Evolutionary conservation across 345 rosid species (phyloP).

Genomic region (Combretum micranthum): DNA sequence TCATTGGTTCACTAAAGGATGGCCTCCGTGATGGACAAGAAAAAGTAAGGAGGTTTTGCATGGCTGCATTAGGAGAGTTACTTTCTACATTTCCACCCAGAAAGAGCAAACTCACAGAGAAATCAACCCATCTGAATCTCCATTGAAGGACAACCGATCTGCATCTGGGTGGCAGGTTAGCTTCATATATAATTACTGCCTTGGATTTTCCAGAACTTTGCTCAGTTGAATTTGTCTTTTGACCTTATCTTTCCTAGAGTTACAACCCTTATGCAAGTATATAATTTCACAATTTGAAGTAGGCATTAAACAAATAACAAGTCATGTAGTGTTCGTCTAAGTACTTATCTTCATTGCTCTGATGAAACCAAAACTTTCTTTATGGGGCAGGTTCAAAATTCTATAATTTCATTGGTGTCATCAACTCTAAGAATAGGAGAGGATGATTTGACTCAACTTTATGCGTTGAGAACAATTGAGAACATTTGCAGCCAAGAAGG

Average conservation of each 20-base stretch:
- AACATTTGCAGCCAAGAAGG: conserved; percentile 94
- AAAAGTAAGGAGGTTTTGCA: conserved; percentile 85
- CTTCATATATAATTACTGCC: conserved; percentile 3
- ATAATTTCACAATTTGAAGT: too few species aligned
- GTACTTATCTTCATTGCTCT: conserved; percentile 5
- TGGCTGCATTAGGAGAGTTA: conserved; percentile 98
- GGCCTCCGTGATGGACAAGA: conserved; percentile 93
- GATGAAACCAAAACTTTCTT: conserved; percentile 4
- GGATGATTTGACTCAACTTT: conserved; percentile 92
- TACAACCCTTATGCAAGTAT: too few species aligned
- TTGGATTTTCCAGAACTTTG: background rate
- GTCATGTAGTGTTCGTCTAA: too few species aligned
- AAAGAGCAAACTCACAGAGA: conserved; percentile 52
- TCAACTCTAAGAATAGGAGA: conserved; percentile 92
- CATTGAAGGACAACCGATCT: conserved; percentile 65
- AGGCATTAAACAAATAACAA: background rate
- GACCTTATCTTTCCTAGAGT: too few species aligned
- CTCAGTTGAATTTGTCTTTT: too few species aligned
- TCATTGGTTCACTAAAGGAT: conserved; percentile 76
- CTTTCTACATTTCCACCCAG: conserved; percentile 94
- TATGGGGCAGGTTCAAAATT: conserved; percentile 76
- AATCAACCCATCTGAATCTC: conserved; percentile 63
- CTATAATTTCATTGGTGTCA: conserved; percentile 82
- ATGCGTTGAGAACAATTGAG: conserved; percentile 91
- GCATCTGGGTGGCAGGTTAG: conserved; percentile 90